Percentiles rank a stretch among this genome's conserved stretches.
Evolutionary conservation across 2,329 filamentous ascomycete species (phyloP).

Genomic region (Hymenoscyphus repandus): DNA sequence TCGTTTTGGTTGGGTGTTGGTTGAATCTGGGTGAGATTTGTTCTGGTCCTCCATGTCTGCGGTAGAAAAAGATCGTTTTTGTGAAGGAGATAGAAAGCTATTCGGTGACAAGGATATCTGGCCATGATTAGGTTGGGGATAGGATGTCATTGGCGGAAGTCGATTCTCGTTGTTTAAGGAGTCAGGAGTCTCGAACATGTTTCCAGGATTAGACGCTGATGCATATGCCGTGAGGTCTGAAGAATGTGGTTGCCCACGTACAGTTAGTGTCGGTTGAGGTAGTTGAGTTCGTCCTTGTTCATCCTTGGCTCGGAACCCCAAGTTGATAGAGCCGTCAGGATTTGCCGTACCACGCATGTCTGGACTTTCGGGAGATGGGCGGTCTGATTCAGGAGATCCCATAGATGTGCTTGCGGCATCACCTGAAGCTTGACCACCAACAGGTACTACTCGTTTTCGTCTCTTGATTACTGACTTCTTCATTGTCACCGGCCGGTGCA

Average conservation of each 20-base stretch:
- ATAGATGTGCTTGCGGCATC: slow-evolving; percentile 38
- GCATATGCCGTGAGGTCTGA: slow-evolving; percentile 39
- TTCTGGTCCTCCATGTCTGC: slow-evolving; percentile 45
- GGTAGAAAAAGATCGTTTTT: slow-evolving; percentile 64
- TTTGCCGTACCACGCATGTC: slow-evolving; percentile 48
- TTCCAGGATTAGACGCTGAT: slow-evolving; percentile 28
- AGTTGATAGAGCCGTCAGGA: slow-evolving; percentile 59
- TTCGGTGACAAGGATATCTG: slow-evolving; percentile 56
- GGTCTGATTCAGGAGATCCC: slow-evolving; percentile 32
- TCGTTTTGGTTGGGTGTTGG: slow-evolving; percentile 48
- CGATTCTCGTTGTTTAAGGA: slow-evolving; percentile 52
- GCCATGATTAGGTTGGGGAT: slow-evolving; percentile 38
- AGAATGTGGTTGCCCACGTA: slow-evolving; percentile 34
- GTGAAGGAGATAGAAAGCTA: slow-evolving; percentile 52
- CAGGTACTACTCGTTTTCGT: slow-evolving; percentile 88
- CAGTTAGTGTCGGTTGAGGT: slow-evolving; percentile 24
- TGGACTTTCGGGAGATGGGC: slow-evolving; percentile 22
- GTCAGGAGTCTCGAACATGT: slow-evolving; percentile 30
- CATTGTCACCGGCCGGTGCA: slow-evolving; percentile 94
- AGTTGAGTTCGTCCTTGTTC: slow-evolving; percentile 25
- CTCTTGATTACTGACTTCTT: slow-evolving; percentile 97
- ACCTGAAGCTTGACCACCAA: slow-evolving; percentile 40
- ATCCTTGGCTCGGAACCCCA: slow-evolving; percentile 49
- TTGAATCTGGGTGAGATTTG: slow-evolving; percentile 9
- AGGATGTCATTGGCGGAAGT: slow-evolving; percentile 43